These are phyloP conservation scores for Secale cereale DNA, from an alignment of 176 grass and related monocot species.

Conservation along the genomic window DNA sequence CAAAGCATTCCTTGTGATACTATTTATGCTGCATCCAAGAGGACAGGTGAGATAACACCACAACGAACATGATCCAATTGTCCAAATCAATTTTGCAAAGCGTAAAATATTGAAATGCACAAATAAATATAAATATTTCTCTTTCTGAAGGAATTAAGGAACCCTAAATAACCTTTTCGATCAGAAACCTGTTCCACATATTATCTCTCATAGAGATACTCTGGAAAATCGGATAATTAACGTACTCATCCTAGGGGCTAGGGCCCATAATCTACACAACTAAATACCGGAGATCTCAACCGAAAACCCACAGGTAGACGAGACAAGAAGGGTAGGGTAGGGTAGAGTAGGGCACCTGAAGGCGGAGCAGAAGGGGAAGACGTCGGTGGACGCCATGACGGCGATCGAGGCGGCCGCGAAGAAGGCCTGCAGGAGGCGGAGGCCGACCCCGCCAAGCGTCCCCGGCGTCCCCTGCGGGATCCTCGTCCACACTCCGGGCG, in stretches of 20 bases:
- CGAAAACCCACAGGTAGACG: neutral
- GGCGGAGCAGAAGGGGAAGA: conserved; percentile 77
- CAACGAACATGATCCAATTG: neutral
- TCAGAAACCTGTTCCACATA: neutral
- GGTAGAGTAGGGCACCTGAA: conserved; percentile 49
- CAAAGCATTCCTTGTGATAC: neutral
- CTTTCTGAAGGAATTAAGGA: neutral
- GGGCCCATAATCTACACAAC: neutral
- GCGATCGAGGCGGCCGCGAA: conserved; percentile 62
- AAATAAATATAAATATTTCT: neutral
- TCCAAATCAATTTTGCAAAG: neutral
- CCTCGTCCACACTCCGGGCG: conserved; percentile 61
- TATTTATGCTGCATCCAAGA: neutral
- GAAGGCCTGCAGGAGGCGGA: conserved; percentile 57
- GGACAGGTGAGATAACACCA: neutral
- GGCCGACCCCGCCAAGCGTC: conserved; percentile 49
- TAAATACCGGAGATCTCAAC: neutral
- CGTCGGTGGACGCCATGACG: conserved; percentile 69
- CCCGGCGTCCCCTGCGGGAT: conserved; percentile 68
- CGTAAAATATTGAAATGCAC: neutral
- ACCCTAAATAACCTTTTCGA: neutral
- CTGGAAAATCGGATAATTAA: neutral
- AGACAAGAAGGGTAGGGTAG: neutral
- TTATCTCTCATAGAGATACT: neutral
- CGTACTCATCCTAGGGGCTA: neutral